These are phyloP conservation scores for Ascochyta viciae-villosae DNA, from an alignment of 2,329 filamentous ascomycete genomes.

Conservation along the genomic window DNA sequence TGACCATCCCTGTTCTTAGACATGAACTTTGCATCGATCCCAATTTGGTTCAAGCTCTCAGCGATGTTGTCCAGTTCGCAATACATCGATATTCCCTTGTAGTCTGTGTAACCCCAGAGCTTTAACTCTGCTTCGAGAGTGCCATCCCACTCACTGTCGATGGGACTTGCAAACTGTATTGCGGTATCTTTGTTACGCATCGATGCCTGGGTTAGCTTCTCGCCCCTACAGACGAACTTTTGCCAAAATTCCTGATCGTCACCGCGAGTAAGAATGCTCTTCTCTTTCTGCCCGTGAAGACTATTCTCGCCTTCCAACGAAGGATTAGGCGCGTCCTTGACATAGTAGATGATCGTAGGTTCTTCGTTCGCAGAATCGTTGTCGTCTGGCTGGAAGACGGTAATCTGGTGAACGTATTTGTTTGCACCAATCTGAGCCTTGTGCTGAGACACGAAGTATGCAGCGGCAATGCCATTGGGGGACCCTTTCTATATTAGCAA, in stretches of 20 bases:
- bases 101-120: conserved; percentile 7
- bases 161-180: background rate
- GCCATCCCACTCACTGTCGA: conserved; percentile 9
- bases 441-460: conserved; percentile 18
- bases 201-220: conserved; percentile 5
- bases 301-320: background rate
- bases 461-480: conserved; percentile 8
- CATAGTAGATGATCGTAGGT: conserved; percentile 5
- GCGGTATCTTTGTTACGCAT: conserved; percentile 7
- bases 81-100: background rate
- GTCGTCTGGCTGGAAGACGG: conserved; percentile 4
- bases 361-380: background rate
- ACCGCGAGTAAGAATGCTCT: background rate
- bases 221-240: conserved; percentile 2
- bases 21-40: conserved; percentile 1
- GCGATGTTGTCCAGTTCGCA: background rate
- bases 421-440: conserved; percentile 17
- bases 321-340: background rate
- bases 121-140: conserved; percentile 2
- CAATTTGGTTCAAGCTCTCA: background rate
- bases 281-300: background rate
- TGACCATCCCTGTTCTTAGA: background rate
- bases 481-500: conserved; percentile 1
- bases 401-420: conserved; percentile 10
- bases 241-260: conserved; percentile 3